Base-by-base conservation (phyloP, 805 yeast genomes). In the Saccharomycopsis oosterbeekiorum region DNA sequence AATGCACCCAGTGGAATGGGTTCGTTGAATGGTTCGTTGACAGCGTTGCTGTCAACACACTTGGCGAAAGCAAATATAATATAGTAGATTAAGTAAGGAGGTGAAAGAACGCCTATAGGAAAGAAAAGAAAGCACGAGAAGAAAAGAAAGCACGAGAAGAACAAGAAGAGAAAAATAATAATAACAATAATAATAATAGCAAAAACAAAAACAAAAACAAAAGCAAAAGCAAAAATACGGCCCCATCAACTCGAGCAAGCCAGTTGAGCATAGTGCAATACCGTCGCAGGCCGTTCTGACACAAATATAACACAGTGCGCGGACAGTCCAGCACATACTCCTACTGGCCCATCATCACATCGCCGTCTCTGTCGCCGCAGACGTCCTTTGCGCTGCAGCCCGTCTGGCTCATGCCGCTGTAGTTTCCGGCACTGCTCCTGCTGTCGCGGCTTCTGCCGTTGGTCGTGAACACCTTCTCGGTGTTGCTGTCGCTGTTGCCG, bases 401-500 rank as follows among this genome's bases (percentile, higher is more conserved):
- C 10, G 15, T 42, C 34, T 55, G 34, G 17, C 36, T 37, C 21
- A 26, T 19, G 19, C 21, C 34, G 21, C 41, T 42, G 41, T 21
- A 21, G 19, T 57, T 42, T 17, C 55, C 53, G 26, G 34, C 19
- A 36, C 15, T 36, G 14, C 37, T 55, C 8, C 37, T 51, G 37
- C 24, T 24, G 17, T 54, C 42, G 6, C n/a, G 24, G 21, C 56
- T 24, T 19, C 36, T 19, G 40, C 42, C 55, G 55, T 62, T 17
- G 26, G 60, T n/a, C 65, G 63, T 10, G 55, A 57, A 6, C 19
- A 42, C 15, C 57, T 60, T 10, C 57, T 62, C 21, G 54, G 40
- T 24, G 58, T 60, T 42, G 63, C 60, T 15, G 64, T 59, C 29
- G 24, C 59, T 14, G 64, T 58, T 41, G 58, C 51, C 47, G 47